Evolutionary conservation across 2,329 filamentous ascomycete genomes (phyloP).

Genomic region (Aureobasidium namibiae): DNA sequence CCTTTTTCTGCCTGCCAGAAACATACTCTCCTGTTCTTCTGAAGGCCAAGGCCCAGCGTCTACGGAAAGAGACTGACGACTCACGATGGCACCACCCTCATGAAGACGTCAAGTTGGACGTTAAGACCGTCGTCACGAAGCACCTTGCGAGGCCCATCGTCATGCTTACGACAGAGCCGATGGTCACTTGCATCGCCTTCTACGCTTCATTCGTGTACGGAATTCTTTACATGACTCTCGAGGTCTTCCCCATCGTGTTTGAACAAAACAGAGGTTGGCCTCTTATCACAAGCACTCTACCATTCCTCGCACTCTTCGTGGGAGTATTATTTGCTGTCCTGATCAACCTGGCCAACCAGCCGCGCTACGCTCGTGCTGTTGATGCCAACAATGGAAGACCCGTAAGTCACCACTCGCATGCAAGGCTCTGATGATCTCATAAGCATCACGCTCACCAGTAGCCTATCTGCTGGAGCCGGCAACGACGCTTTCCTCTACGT

Average conservation of each 20-base stretch:
- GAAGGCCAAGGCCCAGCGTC: slow-evolving; percentile 29
- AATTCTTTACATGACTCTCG: slow-evolving; percentile 39
- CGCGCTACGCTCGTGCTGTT: slow-evolving; percentile 31
- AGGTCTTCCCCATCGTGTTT: slow-evolving; percentile 42
- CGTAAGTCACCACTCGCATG: slow-evolving; percentile 11
- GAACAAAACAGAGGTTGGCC: slow-evolving; percentile 35
- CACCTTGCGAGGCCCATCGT: slow-evolving; percentile 34
- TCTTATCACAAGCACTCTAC: slow-evolving; percentile 35
- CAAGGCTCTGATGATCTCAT: too few relatives aligned
- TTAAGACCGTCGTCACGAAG: slow-evolving; percentile 34
- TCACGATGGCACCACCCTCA: slow-evolving; percentile 37
- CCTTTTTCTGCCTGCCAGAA: slow-evolving; percentile 30
- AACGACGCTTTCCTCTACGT: too few relatives aligned
- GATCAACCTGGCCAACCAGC: slow-evolving; percentile 36
- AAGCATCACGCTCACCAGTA: too few relatives aligned
- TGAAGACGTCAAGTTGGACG: slow-evolving; percentile 34
- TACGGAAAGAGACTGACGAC: slow-evolving; percentile 33
- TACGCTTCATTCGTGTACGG: slow-evolving; percentile 41
- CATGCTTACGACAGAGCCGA: slow-evolving; percentile 42
- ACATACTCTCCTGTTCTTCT: slow-evolving; percentile 33
- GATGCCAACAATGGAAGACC: slow-evolving; percentile 28
- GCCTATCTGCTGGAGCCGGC: too few relatives aligned
- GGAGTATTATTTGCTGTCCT: slow-evolving; percentile 35
- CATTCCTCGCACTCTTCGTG: slow-evolving; percentile 38
- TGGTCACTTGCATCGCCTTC: slow-evolving; percentile 37